Evolutionary conservation across 2,329 filamentous ascomycete genomes (phyloP).

Genomic region (Chaetomium olivaceum): DNA sequence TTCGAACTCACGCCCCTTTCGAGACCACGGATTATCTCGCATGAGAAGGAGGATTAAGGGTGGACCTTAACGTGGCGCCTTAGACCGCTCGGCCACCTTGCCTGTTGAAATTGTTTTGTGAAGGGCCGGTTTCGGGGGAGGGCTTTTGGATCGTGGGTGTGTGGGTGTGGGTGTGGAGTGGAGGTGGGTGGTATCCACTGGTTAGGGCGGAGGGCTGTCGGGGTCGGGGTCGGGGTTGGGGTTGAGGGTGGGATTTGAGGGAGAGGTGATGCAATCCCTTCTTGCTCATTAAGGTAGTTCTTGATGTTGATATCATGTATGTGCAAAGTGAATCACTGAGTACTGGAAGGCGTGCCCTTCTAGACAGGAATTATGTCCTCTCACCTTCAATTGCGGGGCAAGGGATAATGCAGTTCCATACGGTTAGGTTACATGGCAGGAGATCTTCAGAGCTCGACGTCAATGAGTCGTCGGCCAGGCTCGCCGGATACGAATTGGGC

Average conservation of each 20-base stretch:
- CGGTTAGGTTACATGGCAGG: no score
- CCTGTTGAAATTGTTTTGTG: background rate
- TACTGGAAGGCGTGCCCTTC: background rate
- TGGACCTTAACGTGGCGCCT: conserved; percentile 1
- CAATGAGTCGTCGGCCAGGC: conserved; percentile 3
- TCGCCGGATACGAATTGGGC: conserved; percentile 1
- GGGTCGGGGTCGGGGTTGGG: background rate
- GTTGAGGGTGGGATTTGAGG: background rate
- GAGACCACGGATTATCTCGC: conserved; percentile 1
- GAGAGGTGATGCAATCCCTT: background rate
- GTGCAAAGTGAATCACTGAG: background rate
- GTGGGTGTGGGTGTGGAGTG: background rate
- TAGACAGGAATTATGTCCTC: background rate
- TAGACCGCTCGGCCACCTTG: conserved; percentile 5
- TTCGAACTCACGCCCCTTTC: conserved; percentile 8
- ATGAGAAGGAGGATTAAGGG: background rate
- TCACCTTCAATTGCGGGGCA: no score
- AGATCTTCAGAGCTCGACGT: no score
- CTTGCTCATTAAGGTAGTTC: background rate
- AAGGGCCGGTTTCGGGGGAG: background rate
- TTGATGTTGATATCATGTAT: background rate
- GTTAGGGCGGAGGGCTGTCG: background rate
- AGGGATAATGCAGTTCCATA: no score
- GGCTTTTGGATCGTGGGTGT: background rate
- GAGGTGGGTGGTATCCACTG: background rate